A percentile compares a stretch with the other conserved stretches of the same genome.
Evolutionary conservation across 148 eudicot genomes (phyloP).

Genomic region (Limonium bicolor): DNA sequence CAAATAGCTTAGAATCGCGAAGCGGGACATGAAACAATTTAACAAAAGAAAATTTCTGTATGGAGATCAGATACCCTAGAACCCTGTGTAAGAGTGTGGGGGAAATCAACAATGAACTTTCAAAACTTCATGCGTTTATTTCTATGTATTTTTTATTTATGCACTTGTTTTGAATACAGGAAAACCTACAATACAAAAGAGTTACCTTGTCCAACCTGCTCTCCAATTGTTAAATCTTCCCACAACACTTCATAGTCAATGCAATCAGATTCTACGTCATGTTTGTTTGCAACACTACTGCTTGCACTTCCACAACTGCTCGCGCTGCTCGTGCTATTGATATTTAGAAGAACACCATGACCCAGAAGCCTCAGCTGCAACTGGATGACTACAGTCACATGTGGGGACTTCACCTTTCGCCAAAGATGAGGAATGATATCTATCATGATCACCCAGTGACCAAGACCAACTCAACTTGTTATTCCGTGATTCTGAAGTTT

Average conservation of each 20-base stretch:
- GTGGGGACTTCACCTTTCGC: conserved; percentile 34
- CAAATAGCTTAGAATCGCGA: no score
- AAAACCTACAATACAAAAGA: no score
- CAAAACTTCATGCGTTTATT: no score
- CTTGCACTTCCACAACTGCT: conserved; percentile 88
- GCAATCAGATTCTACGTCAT: conserved; percentile 59
- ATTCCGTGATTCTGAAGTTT: conserved; percentile 33
- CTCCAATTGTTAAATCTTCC: conserved; percentile 93
- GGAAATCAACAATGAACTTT: no score
- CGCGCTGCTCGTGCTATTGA: conserved; percentile 73
- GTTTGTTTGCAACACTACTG: conserved; percentile 61
- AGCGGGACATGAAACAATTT: no score
- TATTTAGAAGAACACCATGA: conserved; percentile 67
- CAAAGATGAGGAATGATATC: conserved; percentile 18
- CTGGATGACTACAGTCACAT: conserved; percentile 27
- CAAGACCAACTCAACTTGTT: conserved; percentile 53
- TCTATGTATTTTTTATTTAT: no score
- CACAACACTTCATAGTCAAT: conserved; percentile 87
- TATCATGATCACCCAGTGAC: conserved; percentile 48
- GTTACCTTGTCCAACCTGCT: conserved; percentile 98
- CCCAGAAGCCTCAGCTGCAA: conserved; percentile 52
- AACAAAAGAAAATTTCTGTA: no score
- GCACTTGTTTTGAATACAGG: no score
- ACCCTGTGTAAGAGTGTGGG: no score
- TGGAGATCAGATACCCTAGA: no score